Base-by-base conservation (phyloP, 345 rosid species). In the Salix brachista region DNA sequence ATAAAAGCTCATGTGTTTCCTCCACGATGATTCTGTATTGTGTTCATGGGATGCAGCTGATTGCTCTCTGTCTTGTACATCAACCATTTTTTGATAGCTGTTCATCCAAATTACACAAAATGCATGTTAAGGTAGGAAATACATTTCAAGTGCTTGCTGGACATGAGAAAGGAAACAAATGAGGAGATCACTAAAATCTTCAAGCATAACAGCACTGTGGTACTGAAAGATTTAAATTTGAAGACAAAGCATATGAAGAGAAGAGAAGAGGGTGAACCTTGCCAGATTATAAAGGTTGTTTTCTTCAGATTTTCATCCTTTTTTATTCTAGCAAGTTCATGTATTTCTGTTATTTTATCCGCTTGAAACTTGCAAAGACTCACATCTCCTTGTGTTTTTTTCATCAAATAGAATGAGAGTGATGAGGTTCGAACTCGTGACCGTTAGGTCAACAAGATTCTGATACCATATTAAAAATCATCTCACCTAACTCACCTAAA, bases 81-180 rank as follows among this genome's bases (percentile, higher is more conserved):
- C 23, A 54, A 54, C 10, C 46, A 32, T 37, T n/a, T 34, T 37
- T 7, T 67, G 25, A 23, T 36, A n/a, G 28, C 17, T 37, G 26
- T 19, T 3, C 70, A 37, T 75, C 52, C 48, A 30, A 30, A 30
- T 30, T 96, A 46, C 96, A 91, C 72, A 96, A 90, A 81, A 93
- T 96, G 96, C 98, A 93, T 69, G 96, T 96, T 77, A 93, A 91
- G 87, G 32, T 91, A 28, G 99, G 99, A 52, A 98, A 95, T 75
- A 89, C 93, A 5, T 92, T 95, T 71, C 87, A 93, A 85, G 89
- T 93, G 23, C 91, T 91, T 64, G 72, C 97, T 7, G 97, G 99
- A 70, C 88, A 88, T 32, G 98, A 93, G 69, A 34, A 93, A 92
- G 85, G 98, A 98, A 67, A 93, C 93, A 79, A 69, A 87, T 54